Base-by-base conservation (phyloP, 345 rosid genomes). In the Gossypium stocksii region DNA sequence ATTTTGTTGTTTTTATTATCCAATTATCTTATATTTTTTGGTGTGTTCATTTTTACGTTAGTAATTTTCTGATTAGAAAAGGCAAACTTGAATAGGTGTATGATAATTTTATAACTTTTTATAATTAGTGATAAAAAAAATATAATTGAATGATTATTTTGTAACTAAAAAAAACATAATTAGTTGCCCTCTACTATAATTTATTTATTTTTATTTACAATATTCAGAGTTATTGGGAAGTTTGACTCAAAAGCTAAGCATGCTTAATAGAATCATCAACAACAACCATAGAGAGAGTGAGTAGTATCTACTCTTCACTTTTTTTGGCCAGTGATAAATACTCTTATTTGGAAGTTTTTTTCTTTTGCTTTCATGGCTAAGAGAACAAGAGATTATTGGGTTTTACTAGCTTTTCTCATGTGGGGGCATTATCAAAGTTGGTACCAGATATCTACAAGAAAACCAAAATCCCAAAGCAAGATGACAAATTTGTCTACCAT, bases 31-130 rank as follows among this genome's bases (percentile, higher is more conserved):
- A 34, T 3, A 34, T 34, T 34, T 27, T 34, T 34, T 1, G 1
- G 1, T 5, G 1, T 34, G 7, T 5, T 0, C 1, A 34, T 34
- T 34, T 4, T 34, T 34, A 5, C 7, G 1, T 5, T 34, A 34
- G 1, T 34, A 0, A 1, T 0, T 5, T 34, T 4, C 0, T 5
- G 7, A 34, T 1, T 0, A 34, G 5, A 34, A 5, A 1, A 4
- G 6, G 5, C 0, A 34, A 34, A 34, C 1, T 29, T 29, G 0
- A 29, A 29, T 29, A 29, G 5, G 3, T 4, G 0, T 4, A 29
- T 29, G 3, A 29, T 0, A 29, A 29, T 29, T 29, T 29, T 29
- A 29, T 29, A 29, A 29, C 1, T 29, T 29, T 29, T 29, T 0
- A 4, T 29, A 4, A 6, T 29, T 29, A 0, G 1, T 0, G 1